These are phyloP conservation scores for Penicillium sumatraense DNA, from an alignment of 2,329 filamentous ascomycete genomes.

Conservation along the genomic window DNA sequence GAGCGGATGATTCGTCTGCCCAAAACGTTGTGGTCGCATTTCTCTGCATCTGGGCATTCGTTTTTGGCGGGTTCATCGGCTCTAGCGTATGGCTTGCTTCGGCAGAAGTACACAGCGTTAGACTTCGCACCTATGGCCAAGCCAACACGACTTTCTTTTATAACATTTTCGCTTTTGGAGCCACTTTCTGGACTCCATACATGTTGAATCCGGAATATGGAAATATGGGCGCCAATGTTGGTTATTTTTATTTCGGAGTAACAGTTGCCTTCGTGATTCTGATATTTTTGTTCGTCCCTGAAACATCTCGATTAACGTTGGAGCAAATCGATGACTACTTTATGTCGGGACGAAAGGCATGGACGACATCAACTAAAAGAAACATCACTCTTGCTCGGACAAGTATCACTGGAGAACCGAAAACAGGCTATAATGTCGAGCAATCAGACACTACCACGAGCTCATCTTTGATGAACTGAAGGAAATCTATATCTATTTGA, in stretches of 20 bases:
- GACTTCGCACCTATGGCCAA: constrained; percentile 30
- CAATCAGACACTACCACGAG: background rate
- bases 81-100: constrained; percentile 23
- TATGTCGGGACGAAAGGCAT: constrained; percentile 14
- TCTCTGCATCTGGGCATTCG: constrained; percentile 30
- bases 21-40: constrained; percentile 26
- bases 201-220: constrained; percentile 27
- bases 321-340: constrained; percentile 29
- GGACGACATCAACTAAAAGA: constrained; percentile 21
- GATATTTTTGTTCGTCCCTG: constrained; percentile 19
- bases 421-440: background rate
- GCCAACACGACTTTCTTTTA: constrained; percentile 27
- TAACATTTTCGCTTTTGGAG: constrained; percentile 25
- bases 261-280: constrained; percentile 9
- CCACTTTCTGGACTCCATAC: constrained; percentile 28
- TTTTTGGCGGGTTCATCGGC: constrained; percentile 28
- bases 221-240: constrained; percentile 27
- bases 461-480: background rate
- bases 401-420: background rate
- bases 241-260: constrained; percentile 28
- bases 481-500: background rate
- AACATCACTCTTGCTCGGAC: constrained; percentile 12
- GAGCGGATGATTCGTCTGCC: background rate
- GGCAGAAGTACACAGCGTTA: constrained; percentile 30
- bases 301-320: constrained; percentile 23